Percentiles rank a stretch among this genome's conserved stretches.
phyloP scores from a whole-genome alignment of 2,329 filamentous ascomycete species.

The Nemania sp. region DNA sequence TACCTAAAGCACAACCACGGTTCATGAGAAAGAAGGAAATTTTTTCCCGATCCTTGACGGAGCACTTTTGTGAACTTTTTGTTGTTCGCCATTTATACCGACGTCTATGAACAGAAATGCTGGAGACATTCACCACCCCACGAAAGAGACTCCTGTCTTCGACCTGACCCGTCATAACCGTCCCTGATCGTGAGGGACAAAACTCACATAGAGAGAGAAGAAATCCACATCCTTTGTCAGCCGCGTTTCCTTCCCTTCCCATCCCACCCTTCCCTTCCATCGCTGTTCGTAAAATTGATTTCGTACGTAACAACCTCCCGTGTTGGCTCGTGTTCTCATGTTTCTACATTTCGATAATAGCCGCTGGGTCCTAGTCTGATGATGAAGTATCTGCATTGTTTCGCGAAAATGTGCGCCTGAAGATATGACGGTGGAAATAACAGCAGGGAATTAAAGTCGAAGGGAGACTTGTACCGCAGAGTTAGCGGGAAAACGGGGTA shows the following conservation, averaged over 20 bases:
- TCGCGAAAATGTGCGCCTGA: slow-evolving; percentile 14
- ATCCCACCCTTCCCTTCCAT: too few relatives aligned
- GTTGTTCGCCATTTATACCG: slow-evolving; percentile 29
- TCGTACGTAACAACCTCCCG: too few relatives aligned
- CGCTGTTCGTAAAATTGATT: too few relatives aligned
- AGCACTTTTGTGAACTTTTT: slow-evolving; percentile 23
- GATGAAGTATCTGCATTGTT: slow-evolving; percentile 14
- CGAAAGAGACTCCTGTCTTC: slow-evolving; percentile 13
- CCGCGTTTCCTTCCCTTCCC: too few relatives aligned
- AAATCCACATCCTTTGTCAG: too few relatives aligned
- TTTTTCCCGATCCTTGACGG: neutral
- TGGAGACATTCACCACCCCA: slow-evolving; percentile 18
- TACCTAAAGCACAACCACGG: too few relatives aligned
- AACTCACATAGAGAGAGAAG: slow-evolving; percentile 10
- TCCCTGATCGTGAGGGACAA: slow-evolving; percentile 8
- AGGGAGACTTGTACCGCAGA: slow-evolving; percentile 18
- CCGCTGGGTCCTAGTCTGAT: slow-evolving; percentile 11
- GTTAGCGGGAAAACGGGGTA: slow-evolving; percentile 16
- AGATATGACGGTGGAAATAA: slow-evolving; percentile 16
- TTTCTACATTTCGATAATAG: slow-evolving; percentile 2
- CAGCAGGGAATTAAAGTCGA: slow-evolving; percentile 11
- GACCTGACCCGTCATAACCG: slow-evolving; percentile 17
- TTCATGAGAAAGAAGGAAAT: too few relatives aligned
- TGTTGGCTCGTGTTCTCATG: neutral
- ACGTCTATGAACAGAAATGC: slow-evolving; percentile 32